These are phyloP conservation scores for Xanthoceras sorbifolium DNA, from an alignment of 345 rosid species.

Conservation along the genomic window DNA sequence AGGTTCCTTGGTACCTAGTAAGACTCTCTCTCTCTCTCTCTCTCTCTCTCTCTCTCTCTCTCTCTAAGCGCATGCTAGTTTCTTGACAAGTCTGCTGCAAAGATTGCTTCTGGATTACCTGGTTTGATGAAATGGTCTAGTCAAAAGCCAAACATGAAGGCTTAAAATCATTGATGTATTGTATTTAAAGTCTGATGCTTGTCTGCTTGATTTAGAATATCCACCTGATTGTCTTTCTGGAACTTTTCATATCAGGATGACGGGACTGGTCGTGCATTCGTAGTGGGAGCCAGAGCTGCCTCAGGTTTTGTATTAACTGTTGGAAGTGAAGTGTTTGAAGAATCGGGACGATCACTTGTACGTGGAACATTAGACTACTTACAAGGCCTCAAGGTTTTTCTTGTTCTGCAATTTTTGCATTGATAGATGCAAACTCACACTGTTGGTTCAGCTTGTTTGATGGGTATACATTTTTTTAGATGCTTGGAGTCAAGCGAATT, in stretches of 20 bases:
- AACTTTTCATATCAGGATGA: slow-evolving; percentile 57
- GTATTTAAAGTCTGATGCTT: not conserved
- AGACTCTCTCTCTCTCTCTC: slow-evolving; percentile 27
- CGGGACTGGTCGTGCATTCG: slow-evolving; percentile 70
- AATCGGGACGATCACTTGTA: slow-evolving; percentile 92
- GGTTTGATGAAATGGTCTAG: slow-evolving; percentile 12
- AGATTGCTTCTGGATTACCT: slow-evolving; percentile 8
- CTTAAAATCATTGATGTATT: slow-evolving; percentile 10
- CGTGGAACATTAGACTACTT: slow-evolving; percentile 92
- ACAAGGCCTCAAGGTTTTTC: slow-evolving; percentile 89
- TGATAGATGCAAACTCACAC: not conserved
- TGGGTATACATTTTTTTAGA: slow-evolving; percentile 47
- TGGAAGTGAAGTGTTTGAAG: slow-evolving; percentile 86
- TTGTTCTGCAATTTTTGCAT: slow-evolving; percentile 11
- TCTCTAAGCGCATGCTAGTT: not conserved
- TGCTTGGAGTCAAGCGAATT: slow-evolving; percentile 95
- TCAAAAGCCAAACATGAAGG: not conserved
- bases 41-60: too few species aligned
- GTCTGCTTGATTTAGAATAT: not conserved
- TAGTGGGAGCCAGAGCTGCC: slow-evolving; percentile 76
- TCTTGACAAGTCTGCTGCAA: not conserved
- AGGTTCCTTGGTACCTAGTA: slow-evolving; percentile 98
- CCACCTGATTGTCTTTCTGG: not conserved
- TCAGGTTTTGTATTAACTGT: slow-evolving; percentile 63
- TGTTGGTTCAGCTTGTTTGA: slow-evolving; percentile 22